Base-by-base conservation (phyloP, 1,284 basidiomycete species). In the Albatrellus sp. region DNA sequence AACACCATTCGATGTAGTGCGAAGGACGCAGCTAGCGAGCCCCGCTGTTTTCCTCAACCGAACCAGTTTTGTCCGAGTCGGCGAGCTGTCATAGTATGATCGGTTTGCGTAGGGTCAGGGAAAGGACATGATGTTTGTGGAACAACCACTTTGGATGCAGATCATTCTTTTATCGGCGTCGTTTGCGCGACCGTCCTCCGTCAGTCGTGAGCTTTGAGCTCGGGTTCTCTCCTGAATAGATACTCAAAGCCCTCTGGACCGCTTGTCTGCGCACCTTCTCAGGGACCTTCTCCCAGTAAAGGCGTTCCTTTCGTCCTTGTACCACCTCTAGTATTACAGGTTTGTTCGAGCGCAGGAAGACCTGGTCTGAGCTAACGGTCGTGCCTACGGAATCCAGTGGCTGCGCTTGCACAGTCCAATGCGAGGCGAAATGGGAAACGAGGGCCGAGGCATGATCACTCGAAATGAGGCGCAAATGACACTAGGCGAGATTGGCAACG, bases 221-320 rank as follows among this genome's bases (percentile, higher is more conserved):
- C 13, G 8, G 9, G 13, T n/a, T 35, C 35, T 24, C n/a, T 2
- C 20, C 29, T 30, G 24, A n/a, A 39, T 12, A 11, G 28, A 35
- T 11, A 10, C n/a, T 28, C 20, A 37, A 13, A 14, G 68, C 70
- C 55, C 68, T 73, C 43, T 66, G 66, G 20, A 86, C 72, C 0
- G 83, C 82, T 52, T 73, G 69, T 41, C 62, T 57, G 17, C 77
- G 66, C 13, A 86, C 66, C 54, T 81, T 86, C 53, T 78, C 73
- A 0, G 85, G 85, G 0, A 88, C 74, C 51, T 78, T 80, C 46
- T 75, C 70, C 85, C 85, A 89, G 53, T 88, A 89, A 14, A 88
- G 45, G 49, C 71, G 72, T 54, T 87, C 85, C 43, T 69, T 66
- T 54, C 63, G 74, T 2, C 80, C 83, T 8, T 61, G 57, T 0